Conservation (phyloP, 179 eudicot genomes). For the Heliamphora pulchella region DNA sequence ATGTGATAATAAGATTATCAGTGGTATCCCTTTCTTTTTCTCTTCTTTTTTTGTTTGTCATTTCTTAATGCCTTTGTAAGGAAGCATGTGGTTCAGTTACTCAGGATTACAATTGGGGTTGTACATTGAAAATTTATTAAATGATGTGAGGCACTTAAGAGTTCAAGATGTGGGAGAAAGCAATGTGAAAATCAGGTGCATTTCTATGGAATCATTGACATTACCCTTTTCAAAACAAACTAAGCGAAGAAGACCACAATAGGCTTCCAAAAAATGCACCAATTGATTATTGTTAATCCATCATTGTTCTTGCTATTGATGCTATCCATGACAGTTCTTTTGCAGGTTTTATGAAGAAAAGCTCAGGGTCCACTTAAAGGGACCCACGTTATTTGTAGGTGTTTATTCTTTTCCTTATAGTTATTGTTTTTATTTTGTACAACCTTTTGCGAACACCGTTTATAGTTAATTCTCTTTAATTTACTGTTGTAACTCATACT, state of each 20-base stretch:
- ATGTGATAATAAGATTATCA: too few relatives aligned
- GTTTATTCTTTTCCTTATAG: neutral
- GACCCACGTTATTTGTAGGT: constrained; percentile 77
- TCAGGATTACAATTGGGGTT: constrained; percentile 53
- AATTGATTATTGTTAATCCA: neutral
- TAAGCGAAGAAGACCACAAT: neutral
- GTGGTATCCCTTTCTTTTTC: neutral
- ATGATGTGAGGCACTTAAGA: constrained; percentile 48
- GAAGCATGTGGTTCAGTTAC: constrained; percentile 41
- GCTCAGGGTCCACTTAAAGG: constrained; percentile 73
- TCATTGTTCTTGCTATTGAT: constrained; percentile 29
- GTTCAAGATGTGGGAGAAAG: constrained; percentile 91
- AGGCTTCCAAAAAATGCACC: neutral
- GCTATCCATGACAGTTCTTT: constrained; percentile 43
- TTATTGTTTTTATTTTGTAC: neutral
- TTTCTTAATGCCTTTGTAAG: neutral
- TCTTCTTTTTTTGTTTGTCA: neutral
- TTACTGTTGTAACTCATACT: too few relatives aligned
- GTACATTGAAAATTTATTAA: constrained; percentile 29
- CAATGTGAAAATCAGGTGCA: constrained; percentile 69
- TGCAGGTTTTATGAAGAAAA: constrained; percentile 82
- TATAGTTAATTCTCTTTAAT: neutral
- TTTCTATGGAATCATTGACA: neutral
- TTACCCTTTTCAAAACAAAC: neutral
- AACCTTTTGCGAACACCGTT: neutral